Evolutionary conservation across 352 stramenopile species (phyloP), one percentile per base, ranked within the genome.

Genomic region (Pythium apleroticum): DNA sequence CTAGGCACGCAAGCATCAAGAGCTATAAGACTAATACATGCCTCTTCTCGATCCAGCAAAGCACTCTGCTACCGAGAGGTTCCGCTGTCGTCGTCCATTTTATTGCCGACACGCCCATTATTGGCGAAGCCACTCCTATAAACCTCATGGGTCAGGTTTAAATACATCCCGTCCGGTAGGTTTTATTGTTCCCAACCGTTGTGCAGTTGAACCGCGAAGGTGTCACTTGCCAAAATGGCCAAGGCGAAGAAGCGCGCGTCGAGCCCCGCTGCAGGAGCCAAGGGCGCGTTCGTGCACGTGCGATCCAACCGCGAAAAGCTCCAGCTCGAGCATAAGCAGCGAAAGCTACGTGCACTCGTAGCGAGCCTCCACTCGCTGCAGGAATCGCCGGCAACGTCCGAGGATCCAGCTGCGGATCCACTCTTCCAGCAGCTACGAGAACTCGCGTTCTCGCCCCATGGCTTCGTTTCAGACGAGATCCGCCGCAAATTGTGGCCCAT

Each of bases 401-500:
- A 74, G 17, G 10, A 19, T 3, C 8, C 20, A 6, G 53, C 25
- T 19, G 49, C 14, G 24, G 27, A 86, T 57, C 59, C 52, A 22
- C 72, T 56, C 30, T 91, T 91, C 63, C 41, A 70, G 27, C 68
- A 87, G 55, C 68, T 94, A 11, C 81, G 84, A n/a, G 72, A 70
- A 31, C 72, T 94, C 25, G 86, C 86, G 31, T 68, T 90, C 30
- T 71, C 74, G 17, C 76, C 76, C 10, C 69, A 72, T 39, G 86
- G 86, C 14, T 66, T 94, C 19, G 72, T 88, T 52, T 79, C 74
- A 24, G 66, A 83, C 55, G 74, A 80, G n/a, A 73, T 95, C 17
- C 76, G 88, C 2, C 69, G 70, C 31, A 60, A 75, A 27, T 57
- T 94, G 24, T 96, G 88, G 88, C 75, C 81, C 0, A 74, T 89